Percentiles rank a stretch among this genome's conserved stretches.
Conservation (phyloP, 2,329 filamentous ascomycete genomes). For the Didymella segeticola region DNA sequence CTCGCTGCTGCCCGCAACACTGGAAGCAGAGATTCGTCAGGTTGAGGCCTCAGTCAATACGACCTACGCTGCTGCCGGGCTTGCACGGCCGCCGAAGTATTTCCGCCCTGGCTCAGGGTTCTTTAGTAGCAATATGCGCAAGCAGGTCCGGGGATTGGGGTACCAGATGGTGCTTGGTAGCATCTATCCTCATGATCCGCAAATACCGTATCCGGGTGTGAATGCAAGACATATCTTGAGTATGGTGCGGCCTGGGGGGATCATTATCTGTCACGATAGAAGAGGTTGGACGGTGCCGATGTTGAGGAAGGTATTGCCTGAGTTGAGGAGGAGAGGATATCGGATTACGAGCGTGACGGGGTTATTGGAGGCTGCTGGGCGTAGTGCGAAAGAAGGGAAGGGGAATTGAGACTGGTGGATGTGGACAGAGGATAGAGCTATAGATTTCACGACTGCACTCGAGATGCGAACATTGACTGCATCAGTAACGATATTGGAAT, state of each 20-base stretch:
- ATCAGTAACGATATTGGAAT: no score
- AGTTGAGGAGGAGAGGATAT: constrained; percentile 73
- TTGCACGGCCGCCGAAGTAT: constrained; percentile 63
- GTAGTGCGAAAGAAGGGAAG: not conserved
- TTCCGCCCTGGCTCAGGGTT: constrained; percentile 87
- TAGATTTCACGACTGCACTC: no score
- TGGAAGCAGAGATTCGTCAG: constrained; percentile 67
- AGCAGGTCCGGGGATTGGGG: constrained; percentile 64
- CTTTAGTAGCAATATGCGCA: constrained; percentile 75
- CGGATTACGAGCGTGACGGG: constrained; percentile 68
- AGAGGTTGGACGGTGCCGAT: constrained; percentile 84
- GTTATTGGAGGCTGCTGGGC: constrained; percentile 22
- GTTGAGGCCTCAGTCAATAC: constrained; percentile 68
- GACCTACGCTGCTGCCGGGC: constrained; percentile 58
- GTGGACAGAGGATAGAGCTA: no score
- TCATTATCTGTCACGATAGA: constrained; percentile 87
- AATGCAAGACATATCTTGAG: constrained; percentile 83
- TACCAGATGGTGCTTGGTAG: constrained; percentile 80
- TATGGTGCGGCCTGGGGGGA: constrained; percentile 76
- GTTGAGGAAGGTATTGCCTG: constrained; percentile 74
- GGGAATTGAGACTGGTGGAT: not conserved
- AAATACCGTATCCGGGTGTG: constrained; percentile 71
- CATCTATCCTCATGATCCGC: constrained; percentile 91
- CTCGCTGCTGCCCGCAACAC: constrained; percentile 63
- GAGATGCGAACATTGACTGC: no score